A percentile compares a stretch with the other conserved stretches of the same genome.
Conservation (phyloP, 2,329 filamentous ascomycete genomes). For the Colletotrichum paranaense region DNA sequence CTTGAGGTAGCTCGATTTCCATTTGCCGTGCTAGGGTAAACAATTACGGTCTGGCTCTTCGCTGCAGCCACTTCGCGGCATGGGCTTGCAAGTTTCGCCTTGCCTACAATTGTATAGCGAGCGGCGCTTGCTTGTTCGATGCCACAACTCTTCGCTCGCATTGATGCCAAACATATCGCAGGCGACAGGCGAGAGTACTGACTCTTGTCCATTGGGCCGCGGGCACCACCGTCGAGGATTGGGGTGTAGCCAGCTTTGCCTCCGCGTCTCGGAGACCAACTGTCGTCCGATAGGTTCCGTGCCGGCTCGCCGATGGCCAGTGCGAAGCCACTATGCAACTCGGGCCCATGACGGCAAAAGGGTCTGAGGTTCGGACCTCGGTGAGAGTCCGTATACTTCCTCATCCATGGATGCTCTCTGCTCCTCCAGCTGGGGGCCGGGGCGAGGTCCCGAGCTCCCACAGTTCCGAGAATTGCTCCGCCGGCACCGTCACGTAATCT, state of each 20-base stretch:
- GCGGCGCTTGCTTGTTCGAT: too few relatives aligned
- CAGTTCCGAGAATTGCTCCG: not conserved
- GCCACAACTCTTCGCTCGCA: too few relatives aligned
- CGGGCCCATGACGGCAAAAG: not conserved
- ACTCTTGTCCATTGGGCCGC: not conserved
- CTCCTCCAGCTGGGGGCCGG: not conserved
- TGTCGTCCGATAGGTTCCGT: conserved; percentile 20
- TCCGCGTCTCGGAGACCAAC: not conserved
- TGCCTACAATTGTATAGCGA: too few relatives aligned
- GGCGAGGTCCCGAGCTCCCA: not conserved
- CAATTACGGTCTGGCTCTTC: too few relatives aligned
- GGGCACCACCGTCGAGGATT: not conserved
- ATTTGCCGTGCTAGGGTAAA: too few relatives aligned
- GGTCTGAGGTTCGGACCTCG: not conserved
- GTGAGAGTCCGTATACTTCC: not conserved
- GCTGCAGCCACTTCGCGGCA: too few relatives aligned
- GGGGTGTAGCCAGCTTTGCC: not conserved
- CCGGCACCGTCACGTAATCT: not conserved
- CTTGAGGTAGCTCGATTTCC: too few relatives aligned
- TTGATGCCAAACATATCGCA: too few relatives aligned
- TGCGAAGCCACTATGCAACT: conserved; percentile 4
- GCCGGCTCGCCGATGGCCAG: conserved; percentile 11
- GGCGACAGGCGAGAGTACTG: too few relatives aligned
- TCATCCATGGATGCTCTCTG: not conserved
- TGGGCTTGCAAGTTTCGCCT: too few relatives aligned